These are phyloP conservation scores for Serendipita vermifera DNA, from an alignment of 768 basidiomycete genomes.

Conservation along the genomic window DNA sequence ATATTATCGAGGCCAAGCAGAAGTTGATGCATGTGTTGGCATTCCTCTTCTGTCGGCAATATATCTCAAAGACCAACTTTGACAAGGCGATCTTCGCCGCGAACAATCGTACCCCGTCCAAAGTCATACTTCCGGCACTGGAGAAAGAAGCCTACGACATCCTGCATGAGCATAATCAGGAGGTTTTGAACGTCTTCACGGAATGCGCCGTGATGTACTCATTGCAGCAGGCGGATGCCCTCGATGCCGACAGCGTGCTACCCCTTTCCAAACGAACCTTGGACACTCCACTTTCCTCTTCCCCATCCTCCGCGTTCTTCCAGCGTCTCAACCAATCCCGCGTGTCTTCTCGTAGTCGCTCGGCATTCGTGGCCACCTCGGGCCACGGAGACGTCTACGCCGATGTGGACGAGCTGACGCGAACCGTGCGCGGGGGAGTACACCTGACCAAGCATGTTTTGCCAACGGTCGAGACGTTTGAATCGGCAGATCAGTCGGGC, in stretches of 20 bases:
- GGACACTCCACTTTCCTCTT: slow-evolving; percentile 13
- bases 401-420: slow-evolving; percentile 38
- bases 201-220: slow-evolving; percentile 42
- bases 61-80: slow-evolving; percentile 34
- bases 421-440: slow-evolving; percentile 40
- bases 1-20: slow-evolving; percentile 30
- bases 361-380: slow-evolving; percentile 53
- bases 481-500: background rate
- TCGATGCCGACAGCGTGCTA: slow-evolving; percentile 34
- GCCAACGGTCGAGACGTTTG: slow-evolving; percentile 33
- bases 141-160: slow-evolving; percentile 28
- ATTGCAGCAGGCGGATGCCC: slow-evolving; percentile 24
- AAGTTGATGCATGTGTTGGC: slow-evolving; percentile 44
- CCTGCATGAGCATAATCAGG: slow-evolving; percentile 34
- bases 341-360: slow-evolving; percentile 34
- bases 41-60: slow-evolving; percentile 53
- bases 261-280: slow-evolving; percentile 34
- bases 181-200: slow-evolving; percentile 41
- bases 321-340: slow-evolving; percentile 29
- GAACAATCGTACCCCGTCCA: slow-evolving; percentile 38
- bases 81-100: slow-evolving; percentile 26
- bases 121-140: slow-evolving; percentile 42
- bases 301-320: slow-evolving; percentile 23
- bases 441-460: slow-evolving; percentile 46
- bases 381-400: slow-evolving; percentile 46